Evolutionary conservation across 2,329 filamentous ascomycete genomes (phyloP), one percentile per base, ranked within the genome.

Genomic region (Helminthosporium solani): DNA sequence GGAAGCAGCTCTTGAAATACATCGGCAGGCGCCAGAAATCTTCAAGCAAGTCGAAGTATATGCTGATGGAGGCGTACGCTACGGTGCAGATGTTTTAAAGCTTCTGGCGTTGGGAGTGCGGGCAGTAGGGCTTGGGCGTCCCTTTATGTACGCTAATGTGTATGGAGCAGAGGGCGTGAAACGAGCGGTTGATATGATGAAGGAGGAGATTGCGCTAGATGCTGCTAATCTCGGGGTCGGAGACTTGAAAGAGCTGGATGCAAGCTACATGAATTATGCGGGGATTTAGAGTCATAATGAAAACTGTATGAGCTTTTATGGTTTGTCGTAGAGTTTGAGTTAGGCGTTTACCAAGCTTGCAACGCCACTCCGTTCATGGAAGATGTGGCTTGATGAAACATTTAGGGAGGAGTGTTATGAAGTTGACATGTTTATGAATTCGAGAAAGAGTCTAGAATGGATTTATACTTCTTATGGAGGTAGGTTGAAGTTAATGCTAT

Each of bases 1-100:
- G 9, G 88, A 94, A 59, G 82, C 92, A 40, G 87, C 87, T 3
- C 80, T 88, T 7, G 87, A 90, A 50, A 85, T 90, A 42, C 85
- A 88, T 67, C 83, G 81, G n/a, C 46, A 66, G 12, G 68, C 60
- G 14, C 71, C 71, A 0, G 63, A 69, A 14, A 62, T 74, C 15
- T 72, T 73, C 53, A 53, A 63, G 38, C 51, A 71, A 43, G 55
- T 70, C 14, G 71, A 73, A 39, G 67, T 74, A 7, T 71, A 64
- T 39, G 69, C 67, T 5, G 71, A 73, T 37, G 69, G 70, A 3
- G 70, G 72, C 43, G 67, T 73, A 4, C 61, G 71, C 12, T 71
- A 71, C 40, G 71, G 70, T 25, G 57, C 61, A 16, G 69, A 73
- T 41, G 54, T 71, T 5, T 42, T 73, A 40, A 72, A 69, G 40